Conservation (phyloP, 805 yeast species). For the Candida xiaguanensis region DNA sequence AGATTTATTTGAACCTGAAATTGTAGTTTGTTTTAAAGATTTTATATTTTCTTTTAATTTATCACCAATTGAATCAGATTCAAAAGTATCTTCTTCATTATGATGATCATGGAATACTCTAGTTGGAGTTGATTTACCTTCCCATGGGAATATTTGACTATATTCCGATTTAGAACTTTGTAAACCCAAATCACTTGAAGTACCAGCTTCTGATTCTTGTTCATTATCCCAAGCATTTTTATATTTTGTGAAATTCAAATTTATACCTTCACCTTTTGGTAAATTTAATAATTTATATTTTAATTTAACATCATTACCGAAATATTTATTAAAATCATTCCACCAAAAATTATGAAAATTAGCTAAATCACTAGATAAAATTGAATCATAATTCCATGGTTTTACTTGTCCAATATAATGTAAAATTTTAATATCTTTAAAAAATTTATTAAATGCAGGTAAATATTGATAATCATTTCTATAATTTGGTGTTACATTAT, state of each 20-base stretch:
- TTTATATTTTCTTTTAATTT: conserved; percentile 11
- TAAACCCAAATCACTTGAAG: no score
- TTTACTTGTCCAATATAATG: conserved; percentile 32
- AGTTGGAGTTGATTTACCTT: conserved; percentile 22
- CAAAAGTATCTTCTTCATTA: conserved; percentile 2
- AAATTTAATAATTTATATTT: conserved; percentile 14
- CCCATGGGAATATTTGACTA: conserved; percentile 29
- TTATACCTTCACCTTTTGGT: conserved; percentile 20
- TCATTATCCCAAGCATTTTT: conserved; percentile 21
- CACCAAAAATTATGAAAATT: conserved; percentile 28
- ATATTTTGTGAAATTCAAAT: conserved; percentile 17
- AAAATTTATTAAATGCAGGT: conserved; percentile 30
- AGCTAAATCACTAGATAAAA: conserved; percentile 15
- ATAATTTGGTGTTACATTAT: conserved; percentile 31
- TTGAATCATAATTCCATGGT: conserved; percentile 26
- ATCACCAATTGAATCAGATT: conserved; percentile 6
- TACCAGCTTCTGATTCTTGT: not conserved
- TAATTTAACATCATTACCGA: conserved; percentile 13
- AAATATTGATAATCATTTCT: conserved; percentile 28
- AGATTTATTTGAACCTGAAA: conserved; percentile 5
- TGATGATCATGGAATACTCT: conserved; percentile 19
- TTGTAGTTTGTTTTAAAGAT: conserved; percentile 6
- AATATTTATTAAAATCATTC: conserved; percentile 22
- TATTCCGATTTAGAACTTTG: not conserved
- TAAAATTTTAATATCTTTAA: conserved; percentile 23